Evolutionary conservation across 2,329 filamentous ascomycete genomes (phyloP), one percentile per base, ranked within the genome.

Genomic region (Penicillium sp.): DNA sequence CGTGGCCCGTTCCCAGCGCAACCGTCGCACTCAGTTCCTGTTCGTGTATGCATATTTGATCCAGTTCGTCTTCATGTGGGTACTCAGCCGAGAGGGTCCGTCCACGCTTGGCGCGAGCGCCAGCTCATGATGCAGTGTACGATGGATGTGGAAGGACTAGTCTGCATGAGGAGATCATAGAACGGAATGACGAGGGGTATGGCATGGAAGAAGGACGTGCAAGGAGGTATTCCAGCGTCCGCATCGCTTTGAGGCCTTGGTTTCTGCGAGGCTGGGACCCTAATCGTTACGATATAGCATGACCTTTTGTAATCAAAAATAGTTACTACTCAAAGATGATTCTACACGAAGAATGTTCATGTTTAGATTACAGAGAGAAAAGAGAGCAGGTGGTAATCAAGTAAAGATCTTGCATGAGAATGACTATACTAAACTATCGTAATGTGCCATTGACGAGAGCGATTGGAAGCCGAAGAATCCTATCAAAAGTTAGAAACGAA

Each of bases 41-140:
- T 96, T 96, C 77, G 84, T 93, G 68, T 97, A 99, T 79, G 94
- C 93, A 48, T 99, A 98, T 78, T 83, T 96, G 58, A 89, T 98
- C 59, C 95, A 99, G 80, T 85, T 98, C 68, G 81, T 93, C 58
- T 96, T 98, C 78, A 99, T 98, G 93, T 95, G 94, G 89, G 83
- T 88, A 72, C 77, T 91, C 64, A 90, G 80, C 65, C 79, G 84
- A 26, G 79, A 84, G 68, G 80, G 80, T n/a, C 77, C 78, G 2
- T 70, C 76, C 30, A 65, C 73, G n/a, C 38, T 62, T 64, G 65
- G 55, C 40, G 60, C 66, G n/a, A 62, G 55, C 30, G 60, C 48
- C 57, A 60, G 62, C 53, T 68, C 67, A 43, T 65, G 56, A 52
- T 67, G 38, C 48, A 54, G 51, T 38, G 25, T 52, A 8, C 13